These are phyloP conservation scores for Neurospora sp. DNA, from an alignment of 2,329 filamentous ascomycete species.

Conservation along the genomic window DNA sequence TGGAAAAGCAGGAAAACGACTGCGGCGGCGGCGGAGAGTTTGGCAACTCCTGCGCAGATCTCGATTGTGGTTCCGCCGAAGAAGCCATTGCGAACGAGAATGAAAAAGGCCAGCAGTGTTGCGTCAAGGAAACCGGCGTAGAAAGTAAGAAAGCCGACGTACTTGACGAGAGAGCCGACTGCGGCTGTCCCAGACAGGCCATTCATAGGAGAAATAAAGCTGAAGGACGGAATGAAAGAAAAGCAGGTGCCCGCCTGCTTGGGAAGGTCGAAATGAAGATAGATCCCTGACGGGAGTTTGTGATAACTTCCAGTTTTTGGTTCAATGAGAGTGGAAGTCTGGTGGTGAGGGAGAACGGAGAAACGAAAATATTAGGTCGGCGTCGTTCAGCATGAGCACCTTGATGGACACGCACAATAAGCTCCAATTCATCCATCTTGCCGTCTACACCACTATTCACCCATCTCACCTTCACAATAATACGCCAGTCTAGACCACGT, in stretches of 20 bases:
- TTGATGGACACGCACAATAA: background rate
- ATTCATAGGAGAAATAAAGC: background rate
- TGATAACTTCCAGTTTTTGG: background rate
- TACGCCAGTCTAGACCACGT: background rate
- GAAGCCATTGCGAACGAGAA: background rate
- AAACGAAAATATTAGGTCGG: background rate
- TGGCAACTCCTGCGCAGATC: background rate
- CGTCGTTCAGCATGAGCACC: background rate
- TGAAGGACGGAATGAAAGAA: background rate
- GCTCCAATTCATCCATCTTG: background rate
- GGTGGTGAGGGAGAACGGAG: background rate
- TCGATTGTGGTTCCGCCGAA: background rate
- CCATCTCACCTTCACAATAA: background rate
- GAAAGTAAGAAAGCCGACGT: slow-evolving; percentile 2
- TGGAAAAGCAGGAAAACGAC: slow-evolving; percentile 5
- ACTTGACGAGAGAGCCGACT: background rate
- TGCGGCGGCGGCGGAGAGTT: background rate
- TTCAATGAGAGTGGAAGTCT: background rate
- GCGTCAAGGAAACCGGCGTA: slow-evolving; percentile 3
- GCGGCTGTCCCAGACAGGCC: background rate
- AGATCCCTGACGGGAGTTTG: background rate
- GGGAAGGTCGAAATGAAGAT: background rate
- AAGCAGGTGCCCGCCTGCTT: background rate
- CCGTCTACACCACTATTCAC: background rate
- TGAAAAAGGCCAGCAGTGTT: slow-evolving; percentile 2